Evolutionary conservation across 257 asterid species (phyloP).

Genomic region (Nicotiana noctiflora): DNA sequence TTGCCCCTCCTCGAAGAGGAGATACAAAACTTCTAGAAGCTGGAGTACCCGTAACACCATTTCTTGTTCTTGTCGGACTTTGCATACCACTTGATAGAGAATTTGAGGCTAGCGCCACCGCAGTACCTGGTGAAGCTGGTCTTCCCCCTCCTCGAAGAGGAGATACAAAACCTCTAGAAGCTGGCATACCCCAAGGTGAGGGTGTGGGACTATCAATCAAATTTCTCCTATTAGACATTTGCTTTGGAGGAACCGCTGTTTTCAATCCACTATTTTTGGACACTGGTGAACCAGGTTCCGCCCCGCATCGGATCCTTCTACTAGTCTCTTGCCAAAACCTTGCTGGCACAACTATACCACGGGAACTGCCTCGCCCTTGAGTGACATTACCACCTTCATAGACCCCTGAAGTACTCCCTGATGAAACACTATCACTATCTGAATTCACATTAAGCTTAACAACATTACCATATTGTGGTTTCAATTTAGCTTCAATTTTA

Average conservation of each 20-base stretch:
- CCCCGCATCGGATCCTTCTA: conserved; percentile 26
- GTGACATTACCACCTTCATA: conserved; percentile 23
- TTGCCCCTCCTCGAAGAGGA: conserved; percentile 51
- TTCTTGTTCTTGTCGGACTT: too few relatives aligned
- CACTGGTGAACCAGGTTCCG: conserved; percentile 42
- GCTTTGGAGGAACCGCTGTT: conserved; percentile 27
- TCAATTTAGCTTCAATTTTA: conserved; percentile 22
- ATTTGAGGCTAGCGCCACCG: too few relatives aligned
- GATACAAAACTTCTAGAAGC: conserved; percentile 17
- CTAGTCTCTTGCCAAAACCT: conserved; percentile 48
- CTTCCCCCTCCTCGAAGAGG: too few relatives aligned
- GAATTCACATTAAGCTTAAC: conserved; percentile 27
- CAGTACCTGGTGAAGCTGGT: too few relatives aligned
- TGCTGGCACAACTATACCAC: conserved; percentile 53
- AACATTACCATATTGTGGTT: conserved; percentile 18
- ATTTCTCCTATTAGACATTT: conserved; percentile 28
- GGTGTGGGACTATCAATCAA: conserved; percentile 38
- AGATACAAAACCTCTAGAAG: conserved; percentile 30
- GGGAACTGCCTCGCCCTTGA: conserved; percentile 37
- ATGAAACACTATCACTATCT: conserved; percentile 61
- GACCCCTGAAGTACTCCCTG: conserved; percentile 34
- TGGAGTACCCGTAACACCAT: too few relatives aligned
- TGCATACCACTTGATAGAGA: too few relatives aligned
- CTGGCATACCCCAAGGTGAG: conserved; percentile 34
- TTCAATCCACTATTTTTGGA: conserved; percentile 24